phyloP scores from a whole-genome alignment of 495 filamentous ascomycete species.

The Lasiosphaeria hispida region DNA sequence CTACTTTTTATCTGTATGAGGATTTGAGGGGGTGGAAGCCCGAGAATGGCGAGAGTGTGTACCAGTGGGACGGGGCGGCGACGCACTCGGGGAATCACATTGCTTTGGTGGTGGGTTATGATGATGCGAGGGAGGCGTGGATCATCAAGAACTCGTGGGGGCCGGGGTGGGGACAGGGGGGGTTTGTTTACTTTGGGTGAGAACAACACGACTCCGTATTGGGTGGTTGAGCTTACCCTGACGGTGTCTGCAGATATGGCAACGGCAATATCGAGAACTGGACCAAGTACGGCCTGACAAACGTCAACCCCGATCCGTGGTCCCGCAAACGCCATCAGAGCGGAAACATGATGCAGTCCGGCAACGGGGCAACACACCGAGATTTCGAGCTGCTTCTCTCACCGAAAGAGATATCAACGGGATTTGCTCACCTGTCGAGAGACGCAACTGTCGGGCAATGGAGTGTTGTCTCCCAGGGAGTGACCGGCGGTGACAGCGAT shows the following conservation, averaged over 20 bases:
- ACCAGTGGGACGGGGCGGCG: slow-evolving; percentile 11
- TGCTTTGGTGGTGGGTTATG: slow-evolving; percentile 20
- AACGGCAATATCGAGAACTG: slow-evolving; percentile 21
- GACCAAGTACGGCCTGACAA: slow-evolving; percentile 20
- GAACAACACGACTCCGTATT: not conserved
- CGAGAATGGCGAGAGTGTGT: not conserved
- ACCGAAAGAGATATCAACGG: not conserved
- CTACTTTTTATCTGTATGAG: slow-evolving; percentile 16
- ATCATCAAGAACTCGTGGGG: slow-evolving; percentile 29
- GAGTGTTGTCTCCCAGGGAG: not conserved
- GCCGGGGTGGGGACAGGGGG: slow-evolving; percentile 8
- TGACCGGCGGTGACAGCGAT: not conserved
- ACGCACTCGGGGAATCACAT: slow-evolving; percentile 18
- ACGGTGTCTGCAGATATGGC: slow-evolving; percentile 11
- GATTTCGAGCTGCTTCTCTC: slow-evolving; percentile 19
- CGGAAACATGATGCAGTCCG: slow-evolving; percentile 23
- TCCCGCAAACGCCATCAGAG: slow-evolving; percentile 19
- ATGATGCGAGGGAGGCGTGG: slow-evolving; percentile 21
- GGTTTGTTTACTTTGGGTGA: slow-evolving; percentile 26
- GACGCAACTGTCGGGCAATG: slow-evolving; percentile 11
- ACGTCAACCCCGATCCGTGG: slow-evolving; percentile 25
- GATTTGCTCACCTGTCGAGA: slow-evolving; percentile 11
- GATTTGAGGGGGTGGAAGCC: slow-evolving; percentile 18
- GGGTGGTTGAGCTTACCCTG: not conserved
- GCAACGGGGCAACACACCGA: slow-evolving; percentile 20